phyloP scores from a whole-genome alignment of 2,329 filamentous ascomycete genomes.

The Ceratocystis huliohia region DNA sequence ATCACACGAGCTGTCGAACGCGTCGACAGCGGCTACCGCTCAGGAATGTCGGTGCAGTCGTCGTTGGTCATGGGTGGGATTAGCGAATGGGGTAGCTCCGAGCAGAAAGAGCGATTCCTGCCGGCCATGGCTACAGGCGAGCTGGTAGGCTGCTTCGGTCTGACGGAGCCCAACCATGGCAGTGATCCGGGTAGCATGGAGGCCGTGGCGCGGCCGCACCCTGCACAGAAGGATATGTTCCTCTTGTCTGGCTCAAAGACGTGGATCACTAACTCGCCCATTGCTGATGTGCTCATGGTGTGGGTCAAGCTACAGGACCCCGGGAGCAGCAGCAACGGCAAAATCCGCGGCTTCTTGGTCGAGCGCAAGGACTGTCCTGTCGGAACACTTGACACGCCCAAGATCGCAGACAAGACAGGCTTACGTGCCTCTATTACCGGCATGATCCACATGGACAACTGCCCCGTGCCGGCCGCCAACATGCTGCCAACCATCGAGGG shows the following conservation, averaged over 20 bases:
- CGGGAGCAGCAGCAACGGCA: constrained; percentile 46
- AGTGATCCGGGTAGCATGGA: constrained; percentile 89
- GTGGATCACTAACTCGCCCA: constrained; percentile 92
- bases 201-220: constrained; percentile 70
- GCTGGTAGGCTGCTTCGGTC: constrained; percentile 70
- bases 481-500: constrained; percentile 91
- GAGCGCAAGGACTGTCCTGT: constrained; percentile 74
- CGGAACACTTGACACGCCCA: constrained; percentile 80
- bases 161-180: constrained; percentile 88
- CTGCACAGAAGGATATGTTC: constrained; percentile 70
- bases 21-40: constrained; percentile 83
- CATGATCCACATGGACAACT: constrained; percentile 92
- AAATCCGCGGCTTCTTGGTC: constrained; percentile 85
- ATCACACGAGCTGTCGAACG: constrained; percentile 85
- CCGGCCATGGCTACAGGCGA: constrained; percentile 73
- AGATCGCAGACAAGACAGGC: constrained; percentile 90
- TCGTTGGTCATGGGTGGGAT: constrained; percentile 91
- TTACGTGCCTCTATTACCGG: constrained; percentile 87
- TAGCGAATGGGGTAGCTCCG: constrained; percentile 70
- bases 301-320: constrained; percentile 80
- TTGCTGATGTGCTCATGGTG: constrained; percentile 70
- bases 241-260: constrained; percentile 74
- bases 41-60: constrained; percentile 86
- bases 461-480: constrained; percentile 76
- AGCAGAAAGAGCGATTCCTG: constrained; percentile 75